Base-by-base conservation (phyloP, 805 yeast genomes). In the Hanseniaspora meyeri region DNA sequence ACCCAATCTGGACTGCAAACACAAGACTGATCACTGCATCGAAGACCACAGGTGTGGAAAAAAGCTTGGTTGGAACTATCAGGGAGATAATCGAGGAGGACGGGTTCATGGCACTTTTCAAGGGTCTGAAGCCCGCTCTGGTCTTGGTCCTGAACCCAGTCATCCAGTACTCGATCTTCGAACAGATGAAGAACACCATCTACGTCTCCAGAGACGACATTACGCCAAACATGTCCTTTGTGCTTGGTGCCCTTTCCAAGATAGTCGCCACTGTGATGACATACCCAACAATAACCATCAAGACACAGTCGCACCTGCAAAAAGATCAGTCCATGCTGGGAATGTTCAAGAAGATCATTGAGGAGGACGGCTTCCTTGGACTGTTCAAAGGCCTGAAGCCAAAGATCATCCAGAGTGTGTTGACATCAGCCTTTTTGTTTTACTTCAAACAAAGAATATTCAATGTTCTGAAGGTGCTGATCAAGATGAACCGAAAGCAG, bases 1-100 rank as follows among this genome's bases (percentile, higher is more conserved):
- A 89, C 68, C 97, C 97, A 27, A 81, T 87, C 62, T 89, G 97
- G 97, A 95, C 89, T 46, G 93, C 95, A 47, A 89, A 89, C 67
- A 89, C 97, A 2, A 77, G 96, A 65, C 81, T 84, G 78, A 86
- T 95, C 62, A 88, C 90, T 19, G 61, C 63, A 66, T 63, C 47
- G 59, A 55, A 36, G 51, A 80, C 90, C 1, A 14, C 38, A 9
- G 36, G 19, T 4, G 32, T 14, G 29, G 38, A 20, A 6, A 14
- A 46, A 29, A 34, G 40, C 6, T 32, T 53, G 32, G 61, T 85
- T 43, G 70, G 70, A 51, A 78, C 86, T 8, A 72, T 89, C 49
- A 56, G 76, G 50, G 79, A 84, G 24, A 85, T 90, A 52, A 70
- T 81, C 58, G 75, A 78, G 62, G 77, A 76, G 40, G 95, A 87